A percentile compares a stretch with the other conserved stretches of the same genome.
Conservation (phyloP, 2,329 filamentous ascomycete genomes). For the Fusarium haematococcum region DNA sequence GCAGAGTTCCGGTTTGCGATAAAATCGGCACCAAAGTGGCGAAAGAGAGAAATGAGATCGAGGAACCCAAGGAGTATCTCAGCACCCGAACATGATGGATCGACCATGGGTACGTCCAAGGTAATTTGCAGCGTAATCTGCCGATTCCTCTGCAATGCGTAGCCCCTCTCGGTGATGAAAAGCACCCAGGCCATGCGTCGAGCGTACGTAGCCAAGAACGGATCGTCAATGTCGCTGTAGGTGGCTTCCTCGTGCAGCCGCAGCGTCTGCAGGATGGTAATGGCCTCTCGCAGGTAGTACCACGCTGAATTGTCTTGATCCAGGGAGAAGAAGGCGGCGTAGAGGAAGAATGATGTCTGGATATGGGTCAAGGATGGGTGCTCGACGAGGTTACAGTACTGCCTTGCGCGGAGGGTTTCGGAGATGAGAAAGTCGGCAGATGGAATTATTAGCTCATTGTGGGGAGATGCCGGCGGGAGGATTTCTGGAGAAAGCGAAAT, state of each 20-base stretch:
- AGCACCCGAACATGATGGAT: constrained; percentile 27
- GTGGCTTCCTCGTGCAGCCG: constrained; percentile 46
- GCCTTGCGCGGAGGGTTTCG: constrained; percentile 44
- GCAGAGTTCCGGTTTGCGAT: constrained; percentile 45
- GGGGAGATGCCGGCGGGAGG: neutral
- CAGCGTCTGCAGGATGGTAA: constrained; percentile 44
- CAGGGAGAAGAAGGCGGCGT: constrained; percentile 45
- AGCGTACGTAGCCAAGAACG: constrained; percentile 22
- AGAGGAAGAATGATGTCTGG: constrained; percentile 50
- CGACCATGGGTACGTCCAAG: constrained; percentile 37
- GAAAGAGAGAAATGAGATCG: constrained; percentile 45
- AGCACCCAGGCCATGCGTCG: constrained; percentile 47
- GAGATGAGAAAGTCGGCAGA: constrained; percentile 41
- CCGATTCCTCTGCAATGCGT: constrained; percentile 47
- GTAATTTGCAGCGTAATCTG: constrained; percentile 43
- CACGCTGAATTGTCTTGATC: constrained; percentile 50
- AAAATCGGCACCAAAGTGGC: constrained; percentile 44
- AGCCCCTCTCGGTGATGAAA: constrained; percentile 50
- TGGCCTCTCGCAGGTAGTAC: constrained; percentile 48
- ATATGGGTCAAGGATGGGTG: constrained; percentile 43
- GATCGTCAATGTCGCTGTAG: constrained; percentile 26
- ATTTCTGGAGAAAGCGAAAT: constrained; percentile 47
- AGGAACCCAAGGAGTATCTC: constrained; percentile 47
- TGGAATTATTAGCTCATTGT: constrained; percentile 14
- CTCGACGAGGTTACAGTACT: constrained; percentile 41